Conservation (phyloP, 2,329 filamentous ascomycete genomes). For the Ploettnerulaceae sp. region DNA sequence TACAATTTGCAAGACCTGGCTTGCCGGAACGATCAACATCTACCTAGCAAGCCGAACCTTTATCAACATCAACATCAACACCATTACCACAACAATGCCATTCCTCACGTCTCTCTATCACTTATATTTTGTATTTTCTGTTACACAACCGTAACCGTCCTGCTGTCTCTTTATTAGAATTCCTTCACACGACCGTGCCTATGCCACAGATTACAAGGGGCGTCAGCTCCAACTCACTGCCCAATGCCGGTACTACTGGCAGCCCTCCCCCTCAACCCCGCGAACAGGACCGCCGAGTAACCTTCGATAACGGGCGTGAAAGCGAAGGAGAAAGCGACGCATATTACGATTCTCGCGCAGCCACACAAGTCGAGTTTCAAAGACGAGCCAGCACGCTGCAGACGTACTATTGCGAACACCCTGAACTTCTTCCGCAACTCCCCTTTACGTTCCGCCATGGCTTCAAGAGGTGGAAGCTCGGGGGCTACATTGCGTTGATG, state of each 20-base stretch:
- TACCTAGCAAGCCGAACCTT: too few relatives aligned
- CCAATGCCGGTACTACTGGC: constrained; percentile 1
- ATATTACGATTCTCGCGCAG: constrained; percentile 25
- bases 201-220: constrained; percentile 5
- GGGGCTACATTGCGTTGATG: constrained; percentile 38
- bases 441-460: constrained; percentile 28
- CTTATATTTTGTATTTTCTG: too few relatives aligned
- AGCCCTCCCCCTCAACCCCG: not conserved
- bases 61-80: too few relatives aligned
- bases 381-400: constrained; percentile 23
- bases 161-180: not conserved
- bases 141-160: not conserved
- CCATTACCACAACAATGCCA: too few relatives aligned
- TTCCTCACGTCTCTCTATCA: too few relatives aligned
- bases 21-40: too few relatives aligned
- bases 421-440: constrained; percentile 24
- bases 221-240: constrained; percentile 3
- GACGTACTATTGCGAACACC: constrained; percentile 24
- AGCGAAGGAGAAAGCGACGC: constrained; percentile 20
- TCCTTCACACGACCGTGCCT: not conserved
- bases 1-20: too few relatives aligned
- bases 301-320: constrained; percentile 19
- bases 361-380: constrained; percentile 22
- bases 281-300: constrained; percentile 15
- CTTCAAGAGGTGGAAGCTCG: constrained; percentile 25